Evolutionary conservation across 2,329 filamentous ascomycete genomes (phyloP).

Genomic region (Paraphoma chrysanthemicola): DNA sequence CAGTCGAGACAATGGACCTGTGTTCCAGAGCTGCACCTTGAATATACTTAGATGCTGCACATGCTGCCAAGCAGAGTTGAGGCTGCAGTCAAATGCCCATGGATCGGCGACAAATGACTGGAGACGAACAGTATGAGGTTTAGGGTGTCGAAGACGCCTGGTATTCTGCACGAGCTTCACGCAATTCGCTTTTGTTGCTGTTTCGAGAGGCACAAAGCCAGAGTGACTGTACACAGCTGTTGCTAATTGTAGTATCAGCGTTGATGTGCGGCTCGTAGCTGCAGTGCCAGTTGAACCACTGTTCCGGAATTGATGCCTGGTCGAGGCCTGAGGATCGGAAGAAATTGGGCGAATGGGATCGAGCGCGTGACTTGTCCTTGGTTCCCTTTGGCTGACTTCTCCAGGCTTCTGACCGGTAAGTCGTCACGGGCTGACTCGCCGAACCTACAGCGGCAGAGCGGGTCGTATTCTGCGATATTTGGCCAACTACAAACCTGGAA

Average conservation of each 20-base stretch:
- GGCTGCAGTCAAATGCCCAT: background rate
- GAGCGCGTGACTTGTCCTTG: conserved; percentile 9
- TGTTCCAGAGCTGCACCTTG: no score
- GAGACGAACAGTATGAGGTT: background rate
- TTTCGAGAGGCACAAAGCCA: conserved; percentile 9
- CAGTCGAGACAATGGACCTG: no score
- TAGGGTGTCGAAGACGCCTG: background rate
- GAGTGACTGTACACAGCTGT: conserved; percentile 4
- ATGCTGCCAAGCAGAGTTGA: no score
- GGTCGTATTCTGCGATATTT: background rate
- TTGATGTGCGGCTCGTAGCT: conserved; percentile 23
- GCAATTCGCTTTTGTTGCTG: conserved; percentile 23
- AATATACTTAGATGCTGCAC: no score
- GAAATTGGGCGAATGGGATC: conserved; percentile 19
- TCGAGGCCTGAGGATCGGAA: background rate
- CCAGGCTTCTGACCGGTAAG: conserved; percentile 7
- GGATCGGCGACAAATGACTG: background rate
- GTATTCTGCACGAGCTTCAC: conserved; percentile 11
- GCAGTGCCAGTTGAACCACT: background rate
- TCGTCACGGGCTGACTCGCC: conserved; percentile 7
- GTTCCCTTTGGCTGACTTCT: conserved; percentile 9
- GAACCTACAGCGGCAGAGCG: background rate
- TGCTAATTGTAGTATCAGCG: conserved; percentile 20
- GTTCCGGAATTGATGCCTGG: background rate
- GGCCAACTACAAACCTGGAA: background rate